These are phyloP conservation scores for Epichloe elymi DNA, from an alignment of 2,329 filamentous ascomycete genomes.

Conservation along the genomic window DNA sequence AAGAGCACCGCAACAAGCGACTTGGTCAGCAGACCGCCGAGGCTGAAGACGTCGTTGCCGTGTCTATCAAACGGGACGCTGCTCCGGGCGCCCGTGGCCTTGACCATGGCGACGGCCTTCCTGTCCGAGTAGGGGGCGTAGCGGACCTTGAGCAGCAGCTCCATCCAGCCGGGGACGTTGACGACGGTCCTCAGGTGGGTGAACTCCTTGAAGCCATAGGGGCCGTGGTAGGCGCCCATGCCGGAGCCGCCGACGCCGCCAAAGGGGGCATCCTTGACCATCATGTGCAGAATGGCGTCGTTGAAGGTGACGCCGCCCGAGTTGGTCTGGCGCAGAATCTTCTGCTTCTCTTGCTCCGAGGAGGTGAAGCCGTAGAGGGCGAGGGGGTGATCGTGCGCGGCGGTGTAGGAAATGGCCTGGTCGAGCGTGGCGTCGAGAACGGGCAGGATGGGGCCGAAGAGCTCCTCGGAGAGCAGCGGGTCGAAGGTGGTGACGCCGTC, in stretches of 20 bases:
- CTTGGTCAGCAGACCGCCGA: constrained; percentile 3
- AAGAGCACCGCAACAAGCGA: constrained; percentile 2
- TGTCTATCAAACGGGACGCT: constrained; percentile 6
- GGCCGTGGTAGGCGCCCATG: constrained; percentile 29
- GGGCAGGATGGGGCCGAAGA: constrained; percentile 31
- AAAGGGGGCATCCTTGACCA: constrained; percentile 27
- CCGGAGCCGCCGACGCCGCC: constrained; percentile 33
- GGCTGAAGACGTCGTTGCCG: constrained; percentile 2
- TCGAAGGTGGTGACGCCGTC: constrained; percentile 22
- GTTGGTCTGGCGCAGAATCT: constrained; percentile 15
- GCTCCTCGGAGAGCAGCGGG: constrained; percentile 28
- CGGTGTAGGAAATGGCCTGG: constrained; percentile 18
- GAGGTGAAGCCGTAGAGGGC: constrained; percentile 29
- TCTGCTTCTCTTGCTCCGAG: constrained; percentile 20
- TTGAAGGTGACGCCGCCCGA: constrained; percentile 35
- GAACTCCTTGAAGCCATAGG: constrained; percentile 25
- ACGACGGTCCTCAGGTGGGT: constrained; percentile 14
- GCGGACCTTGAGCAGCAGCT: constrained; percentile 8
- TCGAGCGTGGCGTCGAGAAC: constrained; percentile 21
- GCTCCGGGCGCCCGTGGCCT: constrained; percentile 1
- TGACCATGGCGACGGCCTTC: constrained; percentile 7
- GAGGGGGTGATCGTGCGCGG: constrained; percentile 20
- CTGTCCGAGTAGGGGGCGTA: constrained; percentile 11
- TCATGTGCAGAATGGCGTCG: constrained; percentile 25
- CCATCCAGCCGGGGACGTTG: constrained; percentile 8